These are phyloP conservation scores for Gnomoniopsis smithogilvyi DNA, from an alignment of 2,329 filamentous ascomycete genomes.

Conservation along the genomic window DNA sequence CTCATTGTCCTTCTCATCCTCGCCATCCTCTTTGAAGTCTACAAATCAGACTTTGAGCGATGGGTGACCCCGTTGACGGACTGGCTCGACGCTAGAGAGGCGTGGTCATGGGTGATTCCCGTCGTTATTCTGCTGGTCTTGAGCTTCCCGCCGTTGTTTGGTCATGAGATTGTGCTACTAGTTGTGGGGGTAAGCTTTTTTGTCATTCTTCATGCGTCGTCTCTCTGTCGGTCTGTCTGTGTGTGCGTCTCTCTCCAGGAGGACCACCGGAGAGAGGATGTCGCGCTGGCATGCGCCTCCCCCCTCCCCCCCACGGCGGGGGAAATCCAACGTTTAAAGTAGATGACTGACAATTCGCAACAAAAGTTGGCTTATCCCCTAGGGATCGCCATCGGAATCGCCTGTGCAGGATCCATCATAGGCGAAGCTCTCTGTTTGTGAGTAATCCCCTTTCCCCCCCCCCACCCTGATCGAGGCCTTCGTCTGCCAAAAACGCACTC, in stretches of 20 bases:
- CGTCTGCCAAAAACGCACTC: no score
- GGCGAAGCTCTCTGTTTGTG: background rate
- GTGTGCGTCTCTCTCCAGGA: no score
- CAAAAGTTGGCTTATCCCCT: background rate
- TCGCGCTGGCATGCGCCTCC: no score
- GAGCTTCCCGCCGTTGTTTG: constrained; percentile 38
- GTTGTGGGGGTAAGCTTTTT: background rate
- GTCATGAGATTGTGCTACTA: constrained; percentile 32
- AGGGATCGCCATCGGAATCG: background rate
- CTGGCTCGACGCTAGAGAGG: background rate
- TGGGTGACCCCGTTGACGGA: background rate
- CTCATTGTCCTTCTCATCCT: background rate
- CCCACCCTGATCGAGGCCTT: no score
- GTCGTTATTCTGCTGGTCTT: constrained; percentile 34
- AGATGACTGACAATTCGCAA: no score
- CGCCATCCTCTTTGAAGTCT: background rate
- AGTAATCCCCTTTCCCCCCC: background rate
- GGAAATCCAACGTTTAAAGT: no score
- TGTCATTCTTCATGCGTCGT: background rate
- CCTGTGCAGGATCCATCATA: background rate
- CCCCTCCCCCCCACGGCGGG: no score
- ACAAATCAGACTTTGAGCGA: background rate
- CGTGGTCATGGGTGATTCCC: constrained; percentile 30
- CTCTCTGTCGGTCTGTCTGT: no score
- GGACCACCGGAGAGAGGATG: no score